A percentile compares a stretch with the other conserved stretches of the same genome.
phyloP scores from a whole-genome alignment of 805 yeast species.

The Ogataea zsoltii region DNA sequence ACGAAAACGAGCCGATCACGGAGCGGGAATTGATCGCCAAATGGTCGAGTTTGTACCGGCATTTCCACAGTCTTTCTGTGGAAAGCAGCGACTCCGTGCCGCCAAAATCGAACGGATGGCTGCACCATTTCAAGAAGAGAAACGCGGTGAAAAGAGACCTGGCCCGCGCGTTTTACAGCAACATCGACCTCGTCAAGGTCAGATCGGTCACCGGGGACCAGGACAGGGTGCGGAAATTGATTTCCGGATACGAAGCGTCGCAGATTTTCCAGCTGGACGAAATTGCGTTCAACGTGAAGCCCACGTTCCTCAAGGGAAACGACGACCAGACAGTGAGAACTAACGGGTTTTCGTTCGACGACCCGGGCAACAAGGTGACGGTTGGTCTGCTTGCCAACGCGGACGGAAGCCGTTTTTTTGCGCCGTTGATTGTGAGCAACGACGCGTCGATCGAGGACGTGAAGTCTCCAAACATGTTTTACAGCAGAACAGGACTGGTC shows the following conservation, averaged over 20 bases:
- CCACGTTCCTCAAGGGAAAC: conserved; percentile 21
- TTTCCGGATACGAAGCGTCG: conserved; percentile 20
- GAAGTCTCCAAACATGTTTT: conserved; percentile 16
- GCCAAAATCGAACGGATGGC: conserved; percentile 42
- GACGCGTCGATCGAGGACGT: conserved; percentile 14
- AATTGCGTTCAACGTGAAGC: conserved; percentile 27
- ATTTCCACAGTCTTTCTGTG: conserved; percentile 18
- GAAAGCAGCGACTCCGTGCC: conserved; percentile 10
- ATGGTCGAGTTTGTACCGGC: conserved; percentile 29
- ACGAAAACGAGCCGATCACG: conserved; percentile 29
- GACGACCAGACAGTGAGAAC: conserved; percentile 4
- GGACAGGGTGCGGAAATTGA: conserved; percentile 20
- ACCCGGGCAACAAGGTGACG: conserved; percentile 22
- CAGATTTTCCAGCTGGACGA: conserved; percentile 42
- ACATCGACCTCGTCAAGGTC: conserved; percentile 16
- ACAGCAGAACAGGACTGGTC: conserved; percentile 26
- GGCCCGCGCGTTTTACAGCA: conserved; percentile 28
- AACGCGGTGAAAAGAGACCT: conserved; percentile 30
- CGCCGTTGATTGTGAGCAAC: conserved; percentile 32
- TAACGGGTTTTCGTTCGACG: conserved; percentile 14
- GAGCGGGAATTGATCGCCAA: conserved; percentile 35
- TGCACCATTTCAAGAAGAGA: conserved; percentile 39
- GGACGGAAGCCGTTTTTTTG: conserved; percentile 28
- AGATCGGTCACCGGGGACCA: conserved; percentile 26
- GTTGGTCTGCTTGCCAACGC: conserved; percentile 32